phyloP scores from a whole-genome alignment of 352 stramenopile genomes.

The Globisporangium solare region DNA sequence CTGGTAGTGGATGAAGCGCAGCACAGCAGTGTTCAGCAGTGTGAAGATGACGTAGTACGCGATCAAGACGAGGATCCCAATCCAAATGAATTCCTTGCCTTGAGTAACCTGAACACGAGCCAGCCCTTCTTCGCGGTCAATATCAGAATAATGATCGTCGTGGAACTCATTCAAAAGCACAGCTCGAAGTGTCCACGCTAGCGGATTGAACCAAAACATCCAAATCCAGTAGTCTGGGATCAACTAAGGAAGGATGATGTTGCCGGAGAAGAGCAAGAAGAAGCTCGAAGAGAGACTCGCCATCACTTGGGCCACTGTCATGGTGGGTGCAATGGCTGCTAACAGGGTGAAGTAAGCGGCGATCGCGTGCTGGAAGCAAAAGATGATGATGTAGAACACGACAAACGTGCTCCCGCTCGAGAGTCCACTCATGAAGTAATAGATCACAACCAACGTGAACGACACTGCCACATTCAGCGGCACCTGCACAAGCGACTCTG shows the following conservation, averaged over 20 bases:
- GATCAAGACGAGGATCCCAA: conserved; percentile 29
- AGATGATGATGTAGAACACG: conserved; percentile 53
- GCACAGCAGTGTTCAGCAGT: conserved; percentile 24
- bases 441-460: conserved; percentile 7
- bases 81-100: conserved; percentile 26
- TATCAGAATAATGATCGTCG: conserved; percentile 10
- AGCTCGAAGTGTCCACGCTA: conserved; percentile 30
- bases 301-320: conserved; percentile 27
- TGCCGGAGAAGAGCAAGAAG: conserved; percentile 41
- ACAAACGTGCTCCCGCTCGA: conserved; percentile 33
- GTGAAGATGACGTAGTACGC: conserved; percentile 44
- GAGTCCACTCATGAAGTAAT: conserved; percentile 75
- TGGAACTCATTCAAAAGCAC: conserved; percentile 34
- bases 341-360: conserved; percentile 33
- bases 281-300: conserved; percentile 29
- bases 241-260: conserved; percentile 36
- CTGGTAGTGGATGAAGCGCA: conserved; percentile 39
- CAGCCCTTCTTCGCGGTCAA: conserved; percentile 1
- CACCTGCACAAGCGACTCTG: conserved; percentile 10
- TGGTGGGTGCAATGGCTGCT: conserved; percentile 23
- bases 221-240: conserved; percentile 41
- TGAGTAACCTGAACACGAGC: conserved; percentile 14
- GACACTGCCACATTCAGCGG: conserved; percentile 11
- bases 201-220: conserved; percentile 47
- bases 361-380: conserved; percentile 56